Percentiles rank a stretch among this genome's conserved stretches.
Evolutionary conservation across 192 early-diverging fungal species (phyloP).

Genomic region (Coemansia interrupta): DNA sequence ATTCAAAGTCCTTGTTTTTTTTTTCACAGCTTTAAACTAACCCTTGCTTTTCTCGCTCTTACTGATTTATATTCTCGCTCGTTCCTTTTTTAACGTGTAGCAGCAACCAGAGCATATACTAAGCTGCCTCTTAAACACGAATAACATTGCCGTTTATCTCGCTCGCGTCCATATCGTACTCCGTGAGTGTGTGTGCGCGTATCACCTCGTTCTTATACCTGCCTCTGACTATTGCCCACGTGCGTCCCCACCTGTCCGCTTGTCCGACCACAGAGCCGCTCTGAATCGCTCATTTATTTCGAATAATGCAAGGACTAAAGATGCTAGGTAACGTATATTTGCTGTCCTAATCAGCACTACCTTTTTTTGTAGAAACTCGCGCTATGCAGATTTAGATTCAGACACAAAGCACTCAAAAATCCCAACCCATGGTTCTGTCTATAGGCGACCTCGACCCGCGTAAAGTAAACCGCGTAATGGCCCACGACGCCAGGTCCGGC

Average conservation of each 20-base stretch:
- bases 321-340: slow-evolving; percentile 48
- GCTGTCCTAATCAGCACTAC: no score
- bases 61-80: not conserved
- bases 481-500: slow-evolving; percentile 83
- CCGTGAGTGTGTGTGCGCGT: no score
- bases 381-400: not conserved
- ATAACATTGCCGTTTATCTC: no score
- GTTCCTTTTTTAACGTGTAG: not conserved
- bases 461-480: slow-evolving; percentile 71
- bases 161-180: no score
- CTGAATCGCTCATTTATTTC: not conserved
- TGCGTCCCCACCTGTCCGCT: not conserved
- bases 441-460: slow-evolving; percentile 57
- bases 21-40: not conserved
- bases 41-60: not conserved
- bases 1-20: not conserved
- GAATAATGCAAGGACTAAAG: slow-evolving; percentile 48
- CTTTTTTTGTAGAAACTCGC: not conserved
- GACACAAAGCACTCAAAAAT: not conserved
- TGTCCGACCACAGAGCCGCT: no score
- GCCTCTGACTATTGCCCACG: no score
- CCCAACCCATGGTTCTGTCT: not conserved
- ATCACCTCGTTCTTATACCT: no score
- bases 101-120: no score
- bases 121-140: no score